These are phyloP conservation scores for Solanum sejunctum DNA, from an alignment of 257 asterid genomes.

Conservation along the genomic window DNA sequence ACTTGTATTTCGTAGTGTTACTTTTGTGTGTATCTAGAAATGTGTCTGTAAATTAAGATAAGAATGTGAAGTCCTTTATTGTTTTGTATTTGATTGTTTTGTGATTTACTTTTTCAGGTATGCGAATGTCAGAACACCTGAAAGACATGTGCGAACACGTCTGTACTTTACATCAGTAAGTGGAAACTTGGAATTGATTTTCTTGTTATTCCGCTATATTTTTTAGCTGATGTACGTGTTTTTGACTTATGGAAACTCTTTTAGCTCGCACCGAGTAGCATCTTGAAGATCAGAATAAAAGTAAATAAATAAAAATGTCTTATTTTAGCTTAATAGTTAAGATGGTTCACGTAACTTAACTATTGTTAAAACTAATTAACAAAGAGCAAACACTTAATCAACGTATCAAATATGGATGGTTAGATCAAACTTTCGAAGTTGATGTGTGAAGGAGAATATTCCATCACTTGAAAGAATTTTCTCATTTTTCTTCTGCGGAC, in stretches of 20 bases:
- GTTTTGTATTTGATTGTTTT: neutral
- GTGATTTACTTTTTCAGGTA: conserved; percentile 33
- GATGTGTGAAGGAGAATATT: neutral
- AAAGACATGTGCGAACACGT: conserved; percentile 86
- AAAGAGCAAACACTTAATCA: neutral
- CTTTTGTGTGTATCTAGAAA: neutral
- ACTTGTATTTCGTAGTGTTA: neutral
- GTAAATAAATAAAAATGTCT: neutral
- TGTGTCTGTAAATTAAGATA: neutral
- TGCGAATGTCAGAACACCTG: conserved; percentile 83
- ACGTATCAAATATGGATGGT: neutral
- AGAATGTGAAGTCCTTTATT: neutral
- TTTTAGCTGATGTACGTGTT: neutral
- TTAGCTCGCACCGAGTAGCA: neutral
- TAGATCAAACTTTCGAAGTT: neutral
- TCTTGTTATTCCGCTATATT: neutral
- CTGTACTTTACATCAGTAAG: conserved; percentile 91
- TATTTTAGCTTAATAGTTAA: neutral
- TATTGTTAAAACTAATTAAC: neutral
- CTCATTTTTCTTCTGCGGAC: neutral
- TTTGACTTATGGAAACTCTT: neutral
- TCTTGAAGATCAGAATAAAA: neutral
- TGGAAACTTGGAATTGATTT: conserved; percentile 1
- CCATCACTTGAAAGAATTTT: neutral
- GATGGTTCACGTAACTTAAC: neutral